Evolutionary conservation across 805 yeast genomes (phyloP), one percentile per base, ranked within the genome.

Genomic region (Metschnikowia orientalis): DNA sequence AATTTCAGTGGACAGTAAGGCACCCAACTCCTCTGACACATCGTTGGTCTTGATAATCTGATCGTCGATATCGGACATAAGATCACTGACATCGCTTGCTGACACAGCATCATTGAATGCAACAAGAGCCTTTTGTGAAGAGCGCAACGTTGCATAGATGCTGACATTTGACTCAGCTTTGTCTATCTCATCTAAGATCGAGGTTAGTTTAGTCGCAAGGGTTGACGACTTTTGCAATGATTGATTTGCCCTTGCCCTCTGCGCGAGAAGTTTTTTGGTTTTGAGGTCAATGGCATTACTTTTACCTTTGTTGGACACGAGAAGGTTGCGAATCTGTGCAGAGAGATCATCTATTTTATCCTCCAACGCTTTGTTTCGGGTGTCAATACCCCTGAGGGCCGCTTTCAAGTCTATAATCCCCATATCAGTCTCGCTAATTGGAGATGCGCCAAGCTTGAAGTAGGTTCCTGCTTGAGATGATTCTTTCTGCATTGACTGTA

Each of bases 121-220:
- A 11, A 50, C 38, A 37, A 66, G 53, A 5, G 52, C 49, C 3
- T 36, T 32, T 4, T 58, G 35, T 10, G 67, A 53, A 5, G 49
- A 41, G 12, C 45, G 40, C 34, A 65, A 44, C 10, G 59, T 54
- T 11, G 48, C 41, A 30, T 46, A 48, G 4, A 61, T 35, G 12
- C 43, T 40, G 2, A 44, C 37, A 37, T 63, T 64, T 11, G 53
- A 34, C 18, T 47, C 48, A 2, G 69, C 61, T 10, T 66, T 65
- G 40, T 64, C 54, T 11, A 66, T 62, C 40, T 61, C 61, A 16
- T 41, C 30, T 19, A 63, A 31, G 2, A 63, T 44, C 10, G 39
- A 26, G 1, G 34, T 34, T 21, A 66, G 42, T 26, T 61, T 57
- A 11, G 34, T 30, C 12, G 45, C 44, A 3, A 54, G 36, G 5